Conservation (phyloP, 192 early-diverging fungal genomes). For the Coemansia sp. region DNA sequence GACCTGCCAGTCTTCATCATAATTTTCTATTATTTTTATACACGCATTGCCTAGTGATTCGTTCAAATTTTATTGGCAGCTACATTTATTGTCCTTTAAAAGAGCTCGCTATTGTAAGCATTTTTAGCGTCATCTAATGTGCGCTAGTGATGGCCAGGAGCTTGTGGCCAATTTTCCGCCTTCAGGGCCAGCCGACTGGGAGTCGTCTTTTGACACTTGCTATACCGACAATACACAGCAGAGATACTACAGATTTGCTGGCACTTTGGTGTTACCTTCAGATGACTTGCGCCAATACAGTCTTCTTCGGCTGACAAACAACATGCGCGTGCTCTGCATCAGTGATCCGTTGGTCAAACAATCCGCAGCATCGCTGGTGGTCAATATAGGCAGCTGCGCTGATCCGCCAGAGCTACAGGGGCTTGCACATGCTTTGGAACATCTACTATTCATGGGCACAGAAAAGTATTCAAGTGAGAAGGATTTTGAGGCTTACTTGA, state of each 20-base stretch:
- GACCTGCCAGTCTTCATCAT: too few species aligned
- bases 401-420: slow-evolving; percentile 63
- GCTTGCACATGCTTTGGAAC: slow-evolving; percentile 71
- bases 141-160: not conserved
- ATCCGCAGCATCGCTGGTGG: slow-evolving; percentile 59
- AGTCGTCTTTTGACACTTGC: too few species aligned
- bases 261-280: not conserved
- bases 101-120: not conserved
- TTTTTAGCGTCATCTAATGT: not conserved
- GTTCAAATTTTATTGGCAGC: too few species aligned
- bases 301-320: slow-evolving; percentile 57
- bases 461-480: slow-evolving; percentile 67
- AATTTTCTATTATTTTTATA: too few species aligned
- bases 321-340: slow-evolving; percentile 58
- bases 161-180: too few species aligned
- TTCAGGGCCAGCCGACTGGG: too few species aligned
- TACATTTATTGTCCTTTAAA: too few species aligned
- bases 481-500: slow-evolving; percentile 54
- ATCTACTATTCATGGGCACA: slow-evolving; percentile 69
- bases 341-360: slow-evolving; percentile 56
- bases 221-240: not conserved
- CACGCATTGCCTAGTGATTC: too few species aligned
- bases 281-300: slow-evolving; percentile 38
- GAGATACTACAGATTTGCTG: slow-evolving; percentile 7
- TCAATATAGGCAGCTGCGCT: slow-evolving; percentile 61